Evolutionary conservation across 164 flowering plant genomes (phyloP).

Genomic region (Warburgia ugandensis): DNA sequence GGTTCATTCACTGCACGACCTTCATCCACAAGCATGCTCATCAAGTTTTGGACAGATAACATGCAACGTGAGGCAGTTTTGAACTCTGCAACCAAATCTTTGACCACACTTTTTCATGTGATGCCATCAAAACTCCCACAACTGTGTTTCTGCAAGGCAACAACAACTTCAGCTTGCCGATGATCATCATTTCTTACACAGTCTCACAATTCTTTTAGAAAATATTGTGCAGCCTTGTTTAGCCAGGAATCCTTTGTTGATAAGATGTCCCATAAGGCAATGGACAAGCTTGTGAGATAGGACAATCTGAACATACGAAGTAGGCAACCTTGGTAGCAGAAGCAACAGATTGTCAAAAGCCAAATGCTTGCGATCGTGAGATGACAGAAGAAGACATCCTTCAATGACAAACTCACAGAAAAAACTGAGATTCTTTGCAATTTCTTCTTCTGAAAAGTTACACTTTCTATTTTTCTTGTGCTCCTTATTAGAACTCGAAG

Average conservation of each 20-base stretch:
- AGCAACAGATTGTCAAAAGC: conserved; percentile 77
- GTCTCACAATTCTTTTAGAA: conserved; percentile 47
- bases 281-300: conserved; percentile 77
- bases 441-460: conserved; percentile 66
- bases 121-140: conserved; percentile 74
- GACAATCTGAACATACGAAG: conserved; percentile 48
- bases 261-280: conserved; percentile 80
- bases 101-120: conserved; percentile 63
- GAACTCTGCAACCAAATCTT: conserved; percentile 57
- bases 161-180: conserved; percentile 59
- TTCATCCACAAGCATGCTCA: conserved; percentile 79
- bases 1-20: conserved; percentile 64
- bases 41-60: conserved; percentile 60
- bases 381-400: conserved; percentile 74
- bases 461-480: conserved; percentile 63
- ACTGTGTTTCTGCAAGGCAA: conserved; percentile 82
- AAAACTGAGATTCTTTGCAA: conserved; percentile 34
- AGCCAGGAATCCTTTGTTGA: conserved; percentile 81
- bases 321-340: conserved; percentile 67
- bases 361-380: conserved; percentile 95
- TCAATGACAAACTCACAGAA: conserved; percentile 76
- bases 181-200: conserved; percentile 64
- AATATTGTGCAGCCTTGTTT: conserved; percentile 68
- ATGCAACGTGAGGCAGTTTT: conserved; percentile 69
- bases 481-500: conserved; percentile 45